Base-by-base conservation (phyloP, 768 basidiomycete genomes). In the Chalciporus pseudorubinellus region DNA sequence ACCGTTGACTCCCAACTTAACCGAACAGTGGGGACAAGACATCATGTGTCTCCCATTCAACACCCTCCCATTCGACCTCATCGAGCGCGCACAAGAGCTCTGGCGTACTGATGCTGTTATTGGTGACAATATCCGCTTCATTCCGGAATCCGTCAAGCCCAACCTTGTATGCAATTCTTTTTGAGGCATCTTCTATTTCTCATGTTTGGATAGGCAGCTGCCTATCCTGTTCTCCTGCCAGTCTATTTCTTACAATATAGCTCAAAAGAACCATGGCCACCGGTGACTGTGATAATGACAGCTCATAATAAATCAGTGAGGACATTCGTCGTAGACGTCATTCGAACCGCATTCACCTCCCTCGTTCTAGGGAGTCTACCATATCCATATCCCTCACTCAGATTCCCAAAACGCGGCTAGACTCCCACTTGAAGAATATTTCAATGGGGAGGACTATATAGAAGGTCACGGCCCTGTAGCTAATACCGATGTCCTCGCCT, bases 141-240 rank as follows among this genome's bases (percentile, higher is more conserved):
- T 67, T 10, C 79, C 79, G 0, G 63, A 69, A 13, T 74, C 78
- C 9, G 55, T 83, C 33, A 72, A 73, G 58, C 59, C 69, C 11
- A 72, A 71, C 38, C 59, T 84, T 56, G 84, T 83, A 52, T 48
- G 76, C 26, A 56, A 34, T 29, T 33, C 39, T 44, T 54, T 36
- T 18, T 40, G 36, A 16, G 12, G 12, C 40, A 31, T 26, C 43
- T 5, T 13, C 44, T 31, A 21, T 43, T 46, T 43, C 50, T 50
- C 28, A 59, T 39, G 31, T 46, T 47, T 52, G 22, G 36, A 48
- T 57, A 84, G 84, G 69, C 79, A 18, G 76, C 83, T 20, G 82
- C 78, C 33, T 83, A 81, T 55, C 85, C 85, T 3, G 69, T 87
- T 28, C 72, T 87, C 19, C 63, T 87, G n/a, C 85, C 85, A 5